Evolutionary conservation across 1,284 basidiomycete species (phyloP).

Genomic region (Ustilago tritici): DNA sequence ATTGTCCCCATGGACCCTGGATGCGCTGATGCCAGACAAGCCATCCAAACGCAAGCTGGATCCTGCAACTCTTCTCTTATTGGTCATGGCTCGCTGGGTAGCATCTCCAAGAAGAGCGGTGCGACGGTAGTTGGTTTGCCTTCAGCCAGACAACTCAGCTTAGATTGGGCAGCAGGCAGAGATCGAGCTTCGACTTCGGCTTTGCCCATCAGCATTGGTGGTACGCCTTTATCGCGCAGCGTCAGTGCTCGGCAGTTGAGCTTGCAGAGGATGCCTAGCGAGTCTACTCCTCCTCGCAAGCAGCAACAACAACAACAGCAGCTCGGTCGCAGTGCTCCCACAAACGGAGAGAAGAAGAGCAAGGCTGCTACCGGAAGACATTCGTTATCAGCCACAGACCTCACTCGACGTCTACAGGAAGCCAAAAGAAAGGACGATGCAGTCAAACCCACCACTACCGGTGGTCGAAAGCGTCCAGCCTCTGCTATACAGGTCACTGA

Average conservation of each 20-base stretch:
- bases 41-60: conserved; percentile 39
- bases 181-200: conserved; percentile 46
- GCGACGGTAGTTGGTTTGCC: conserved; percentile 35
- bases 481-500: conserved; percentile 16
- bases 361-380: conserved; percentile 15
- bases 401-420: conserved; percentile 48
- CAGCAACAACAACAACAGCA: neutral
- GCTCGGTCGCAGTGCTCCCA: conserved; percentile 10
- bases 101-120: conserved; percentile 10
- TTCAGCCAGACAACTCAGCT: conserved; percentile 34
- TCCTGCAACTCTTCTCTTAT: conserved; percentile 3
- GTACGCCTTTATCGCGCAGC: conserved; percentile 44
- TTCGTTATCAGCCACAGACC: conserved; percentile 42
- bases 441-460: conserved; percentile 6
- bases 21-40: conserved; percentile 49
- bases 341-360: conserved; percentile 17
- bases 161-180: conserved; percentile 60
- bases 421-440: conserved; percentile 39
- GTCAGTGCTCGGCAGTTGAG: conserved; percentile 40
- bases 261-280: conserved; percentile 18
- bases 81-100: conserved; percentile 4
- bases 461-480: conserved; percentile 32
- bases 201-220: conserved; percentile 38
- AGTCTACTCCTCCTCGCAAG: conserved; percentile 23
- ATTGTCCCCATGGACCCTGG: conserved; percentile 19